phyloP scores from a whole-genome alignment of 2,329 filamentous ascomycete genomes.

The Thielaviopsis ethacetica region DNA sequence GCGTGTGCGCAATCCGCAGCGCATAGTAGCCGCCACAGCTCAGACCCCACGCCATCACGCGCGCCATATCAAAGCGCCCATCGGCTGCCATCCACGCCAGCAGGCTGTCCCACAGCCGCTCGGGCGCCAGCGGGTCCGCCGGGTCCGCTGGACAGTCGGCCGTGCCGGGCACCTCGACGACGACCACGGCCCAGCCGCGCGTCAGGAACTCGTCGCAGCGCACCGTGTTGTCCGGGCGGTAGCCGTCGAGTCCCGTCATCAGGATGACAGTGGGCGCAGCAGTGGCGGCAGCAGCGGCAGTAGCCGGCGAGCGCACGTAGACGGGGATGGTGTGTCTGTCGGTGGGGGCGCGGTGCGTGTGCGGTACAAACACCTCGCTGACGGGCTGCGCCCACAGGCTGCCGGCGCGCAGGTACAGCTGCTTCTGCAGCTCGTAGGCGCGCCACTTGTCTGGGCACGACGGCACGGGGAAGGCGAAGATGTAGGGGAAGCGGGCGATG shows the following conservation, averaged over 20 bases:
- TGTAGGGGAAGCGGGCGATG: conserved; percentile 54
- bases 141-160: conserved; percentile 51
- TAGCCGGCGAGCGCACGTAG: conserved; percentile 45
- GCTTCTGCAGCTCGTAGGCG: conserved; percentile 51
- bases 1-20: conserved; percentile 51
- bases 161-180: conserved; percentile 33
- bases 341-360: conserved; percentile 29
- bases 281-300: conserved; percentile 19
- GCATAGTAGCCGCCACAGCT: conserved; percentile 54
- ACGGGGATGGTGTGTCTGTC: conserved; percentile 44
- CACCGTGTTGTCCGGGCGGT: conserved; percentile 44
- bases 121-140: conserved; percentile 39
- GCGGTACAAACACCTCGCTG: conserved; percentile 43
- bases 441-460: conserved; percentile 34
- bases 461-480: conserved; percentile 23
- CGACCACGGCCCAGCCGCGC: conserved; percentile 46
- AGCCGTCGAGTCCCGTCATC: conserved; percentile 46
- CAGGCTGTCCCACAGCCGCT: conserved; percentile 46
- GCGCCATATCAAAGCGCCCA: conserved; percentile 36
- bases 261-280: conserved; percentile 33
- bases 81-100: conserved; percentile 40
- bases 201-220: conserved; percentile 44
- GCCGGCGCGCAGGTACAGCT: conserved; percentile 41
- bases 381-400: conserved; percentile 40
- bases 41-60: conserved; percentile 46